Conservation (phyloP, 768 basidiomycete genomes). For the Erythrobasidium yunnanense region DNA sequence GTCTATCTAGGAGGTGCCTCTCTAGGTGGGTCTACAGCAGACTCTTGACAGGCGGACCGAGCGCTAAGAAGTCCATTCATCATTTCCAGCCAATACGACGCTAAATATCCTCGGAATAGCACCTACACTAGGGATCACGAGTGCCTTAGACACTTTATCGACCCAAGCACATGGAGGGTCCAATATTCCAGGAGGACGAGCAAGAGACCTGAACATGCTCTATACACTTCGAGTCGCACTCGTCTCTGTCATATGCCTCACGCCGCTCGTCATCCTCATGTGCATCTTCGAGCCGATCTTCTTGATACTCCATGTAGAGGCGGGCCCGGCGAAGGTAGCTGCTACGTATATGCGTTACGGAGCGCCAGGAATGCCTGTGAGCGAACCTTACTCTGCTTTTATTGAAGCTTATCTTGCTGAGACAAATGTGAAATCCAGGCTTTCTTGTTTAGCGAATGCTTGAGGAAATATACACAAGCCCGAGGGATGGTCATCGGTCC, state of each 20-base stretch:
- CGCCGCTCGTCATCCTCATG: background rate
- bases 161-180: conserved; percentile 9
- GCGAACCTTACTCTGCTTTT: background rate
- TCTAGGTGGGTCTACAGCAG: background rate
- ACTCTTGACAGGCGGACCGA: background rate
- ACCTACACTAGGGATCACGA: background rate
- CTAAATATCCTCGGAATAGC: background rate
- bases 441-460: background rate
- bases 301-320: background rate
- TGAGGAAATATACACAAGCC: conserved; percentile 6
- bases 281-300: conserved; percentile 4
- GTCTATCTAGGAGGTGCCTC: conserved; percentile 2
- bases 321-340: conserved; percentile 1
- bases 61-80: background rate
- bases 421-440: background rate
- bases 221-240: conserved; percentile 7
- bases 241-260: background rate
- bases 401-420: background rate
- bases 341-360: background rate
- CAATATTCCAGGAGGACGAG: background rate
- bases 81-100: conserved; percentile 8
- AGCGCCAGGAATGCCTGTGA: background rate
- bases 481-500: background rate
- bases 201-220: conserved; percentile 8
- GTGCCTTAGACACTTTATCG: conserved; percentile 3